Percentiles rank a stretch among this genome's conserved stretches.
These are phyloP conservation scores for Penicillium paneum DNA, from an alignment of 2,329 filamentous ascomycete species.

Conservation along the genomic window DNA sequence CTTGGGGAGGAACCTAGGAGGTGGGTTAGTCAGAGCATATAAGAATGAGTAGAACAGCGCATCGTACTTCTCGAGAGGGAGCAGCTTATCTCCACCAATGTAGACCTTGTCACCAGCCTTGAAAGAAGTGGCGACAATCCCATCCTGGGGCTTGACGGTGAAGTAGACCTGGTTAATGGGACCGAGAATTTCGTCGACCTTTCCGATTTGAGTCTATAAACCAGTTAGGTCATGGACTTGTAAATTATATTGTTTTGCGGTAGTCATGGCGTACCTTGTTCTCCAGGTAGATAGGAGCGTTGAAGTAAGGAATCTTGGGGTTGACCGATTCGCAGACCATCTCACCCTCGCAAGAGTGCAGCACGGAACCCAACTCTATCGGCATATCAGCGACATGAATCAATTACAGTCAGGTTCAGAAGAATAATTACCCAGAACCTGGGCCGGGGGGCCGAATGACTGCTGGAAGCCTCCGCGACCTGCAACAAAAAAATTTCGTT, in stretches of 20 bases:
- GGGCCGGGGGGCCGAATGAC: constrained; percentile 61
- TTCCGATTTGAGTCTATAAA: constrained; percentile 74
- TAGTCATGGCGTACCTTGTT: constrained; percentile 67
- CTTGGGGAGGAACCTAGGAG: constrained; percentile 76
- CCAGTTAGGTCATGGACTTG: constrained; percentile 18
- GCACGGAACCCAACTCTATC: constrained; percentile 84
- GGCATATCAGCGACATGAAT: constrained; percentile 30
- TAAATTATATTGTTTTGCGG: neutral
- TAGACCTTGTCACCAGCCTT: constrained; percentile 97
- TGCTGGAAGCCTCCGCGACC: constrained; percentile 62
- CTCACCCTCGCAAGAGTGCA: constrained; percentile 95
- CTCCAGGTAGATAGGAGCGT: constrained; percentile 96
- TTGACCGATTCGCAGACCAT: constrained; percentile 96
- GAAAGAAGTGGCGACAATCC: constrained; percentile 92
- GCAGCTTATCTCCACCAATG: constrained; percentile 89
- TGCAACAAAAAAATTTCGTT: constrained; percentile 42
- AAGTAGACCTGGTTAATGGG: constrained; percentile 98
- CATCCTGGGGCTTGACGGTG: constrained; percentile 95
- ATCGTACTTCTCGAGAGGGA: constrained; percentile 77
- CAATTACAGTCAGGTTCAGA: neutral
- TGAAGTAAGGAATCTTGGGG: constrained; percentile 97
- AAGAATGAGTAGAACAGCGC: constrained; percentile 1
- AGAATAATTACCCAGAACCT: constrained; percentile 53
- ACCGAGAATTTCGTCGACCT: constrained; percentile 96
- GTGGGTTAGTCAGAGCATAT: constrained; percentile 14